Base-by-base conservation (phyloP, 495 filamentous ascomycete genomes). In the Penicillium egyptiacum region DNA sequence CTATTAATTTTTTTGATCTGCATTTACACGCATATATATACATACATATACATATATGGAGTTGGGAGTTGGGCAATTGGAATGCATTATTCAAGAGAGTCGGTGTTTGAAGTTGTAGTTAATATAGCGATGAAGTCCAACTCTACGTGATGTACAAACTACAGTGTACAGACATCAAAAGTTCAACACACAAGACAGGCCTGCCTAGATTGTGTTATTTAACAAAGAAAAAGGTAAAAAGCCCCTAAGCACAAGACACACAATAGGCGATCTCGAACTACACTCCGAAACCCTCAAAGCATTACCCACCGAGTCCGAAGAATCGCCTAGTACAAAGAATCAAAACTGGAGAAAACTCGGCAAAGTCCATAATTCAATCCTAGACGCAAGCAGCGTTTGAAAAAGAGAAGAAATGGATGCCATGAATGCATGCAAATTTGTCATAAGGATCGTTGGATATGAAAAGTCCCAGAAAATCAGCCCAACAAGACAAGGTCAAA, bases 371-470 rank as follows among this genome's bases (percentile, higher is more conserved):
- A 56, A 64, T 58, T 63, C 54, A 58, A 62, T 64, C 61, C 60
- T 51, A 50, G 25, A 40, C 37, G 31, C 30, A 30, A 2, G 28
- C 28, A 44, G 28, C 19, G 26, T 17, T 47, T 41, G 33, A 40
- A 46, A 43, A 57, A 46, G 16, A 44, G 20, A 48, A 69, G 56
- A 63, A 62, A 65, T 59, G 63, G 37, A 71, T 75, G 67, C 72
- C 72, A 73, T 72, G 66, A 65, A 77, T 77, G 73, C 69, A 75
- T 63, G 59, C 68, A 59, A 57, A 64, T 23, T 69, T 72, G 65
- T 75, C 75, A 75, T 78, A 72, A 76, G 67, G 69, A 76, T 73
- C 72, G 68, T 74, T 70, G 66, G 60, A 71, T 70, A 74, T 70
- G 70, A 67, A 66, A 70, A 72, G 66, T 67, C 70, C 67, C 70